Percentiles rank a stretch among this genome's conserved stretches.
Conservation (phyloP, 768 basidiomycete species). For the Chalciporus sphaerocephalus region DNA sequence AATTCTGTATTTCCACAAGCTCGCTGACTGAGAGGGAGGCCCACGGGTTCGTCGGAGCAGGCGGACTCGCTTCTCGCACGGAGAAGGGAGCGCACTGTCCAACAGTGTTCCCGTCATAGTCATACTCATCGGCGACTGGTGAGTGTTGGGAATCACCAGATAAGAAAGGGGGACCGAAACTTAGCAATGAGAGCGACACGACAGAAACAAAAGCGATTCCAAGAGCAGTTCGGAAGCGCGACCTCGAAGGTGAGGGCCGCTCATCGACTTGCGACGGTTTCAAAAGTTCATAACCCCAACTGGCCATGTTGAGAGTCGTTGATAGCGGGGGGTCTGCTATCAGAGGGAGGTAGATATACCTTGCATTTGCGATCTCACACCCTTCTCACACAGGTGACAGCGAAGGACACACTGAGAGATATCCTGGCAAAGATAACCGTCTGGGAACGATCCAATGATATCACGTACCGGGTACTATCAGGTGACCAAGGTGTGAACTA, state of each 20-base stretch:
- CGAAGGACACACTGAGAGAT: background rate
- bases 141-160: background rate
- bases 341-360: background rate
- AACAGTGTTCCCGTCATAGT: slow-evolving; percentile 12
- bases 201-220: slow-evolving; percentile 12
- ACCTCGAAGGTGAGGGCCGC: slow-evolving; percentile 1
- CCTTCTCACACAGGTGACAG: too few relatives aligned
- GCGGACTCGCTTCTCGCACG: slow-evolving; percentile 35
- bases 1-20: slow-evolving; percentile 39
- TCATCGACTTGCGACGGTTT: slow-evolving; percentile 6
- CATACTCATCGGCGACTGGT: background rate
- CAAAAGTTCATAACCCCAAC: slow-evolving; percentile 15
- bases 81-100: slow-evolving; percentile 33
- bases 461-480: too few relatives aligned
- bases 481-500: too few relatives aligned
- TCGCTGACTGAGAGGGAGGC: slow-evolving; percentile 45
- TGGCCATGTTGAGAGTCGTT: slow-evolving; percentile 13
- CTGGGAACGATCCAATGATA: too few relatives aligned
- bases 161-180: slow-evolving; percentile 1
- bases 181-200: slow-evolving; percentile 11
- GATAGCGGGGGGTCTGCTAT: background rate
- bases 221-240: slow-evolving; percentile 13
- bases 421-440: too few relatives aligned
- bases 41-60: slow-evolving; percentile 49
- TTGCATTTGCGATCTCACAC: too few relatives aligned